These are phyloP conservation scores for Stagonosporopsis vannaccii DNA, from an alignment of 2,329 filamentous ascomycete species.

Conservation along the genomic window DNA sequence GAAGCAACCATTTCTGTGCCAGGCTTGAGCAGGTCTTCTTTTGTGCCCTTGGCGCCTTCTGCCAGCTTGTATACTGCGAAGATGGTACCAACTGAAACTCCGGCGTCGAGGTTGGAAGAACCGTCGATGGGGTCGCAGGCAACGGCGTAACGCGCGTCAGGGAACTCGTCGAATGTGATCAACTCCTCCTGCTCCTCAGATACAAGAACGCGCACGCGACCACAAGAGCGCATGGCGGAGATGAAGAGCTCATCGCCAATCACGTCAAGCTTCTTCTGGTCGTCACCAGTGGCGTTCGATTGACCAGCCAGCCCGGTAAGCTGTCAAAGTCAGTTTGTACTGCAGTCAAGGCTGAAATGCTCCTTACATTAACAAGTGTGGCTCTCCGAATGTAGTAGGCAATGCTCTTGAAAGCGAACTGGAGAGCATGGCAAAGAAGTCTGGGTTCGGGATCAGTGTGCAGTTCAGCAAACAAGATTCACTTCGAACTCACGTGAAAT, in stretches of 20 bases:
- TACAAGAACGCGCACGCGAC: slow-evolving; percentile 89
- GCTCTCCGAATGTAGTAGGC: slow-evolving; percentile 98
- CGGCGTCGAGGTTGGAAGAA: slow-evolving; percentile 95
- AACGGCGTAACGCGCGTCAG: slow-evolving; percentile 84
- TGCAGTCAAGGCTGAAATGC: background rate
- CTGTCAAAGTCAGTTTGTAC: slow-evolving; percentile 41
- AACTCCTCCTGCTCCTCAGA: slow-evolving; percentile 96
- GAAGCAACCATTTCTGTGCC: slow-evolving; percentile 91
- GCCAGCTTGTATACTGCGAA: slow-evolving; percentile 92
- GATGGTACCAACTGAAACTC: slow-evolving; percentile 97
- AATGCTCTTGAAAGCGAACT: slow-evolving; percentile 99
- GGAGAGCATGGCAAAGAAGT: slow-evolving; percentile 93
- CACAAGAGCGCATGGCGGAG: slow-evolving; percentile 89
- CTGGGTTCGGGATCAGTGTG: slow-evolving; percentile 56
- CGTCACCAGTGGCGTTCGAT: slow-evolving; percentile 93
- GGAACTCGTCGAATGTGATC: slow-evolving; percentile 82
- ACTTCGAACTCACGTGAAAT: slow-evolving; percentile 78
- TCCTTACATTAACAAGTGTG: slow-evolving; percentile 78
- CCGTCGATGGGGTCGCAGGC: slow-evolving; percentile 98
- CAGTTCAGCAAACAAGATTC: background rate
- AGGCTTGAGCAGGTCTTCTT: slow-evolving; percentile 86
- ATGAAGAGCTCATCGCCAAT: slow-evolving; percentile 99
- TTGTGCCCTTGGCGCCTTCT: slow-evolving; percentile 74
- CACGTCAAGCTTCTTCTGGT: slow-evolving; percentile 99
- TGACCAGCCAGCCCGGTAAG: slow-evolving; percentile 93